Percentiles rank a stretch among this genome's conserved stretches.
These are phyloP conservation scores for Rossbeevera mucosa DNA, from an alignment of 768 basidiomycete genomes.

Conservation along the genomic window DNA sequence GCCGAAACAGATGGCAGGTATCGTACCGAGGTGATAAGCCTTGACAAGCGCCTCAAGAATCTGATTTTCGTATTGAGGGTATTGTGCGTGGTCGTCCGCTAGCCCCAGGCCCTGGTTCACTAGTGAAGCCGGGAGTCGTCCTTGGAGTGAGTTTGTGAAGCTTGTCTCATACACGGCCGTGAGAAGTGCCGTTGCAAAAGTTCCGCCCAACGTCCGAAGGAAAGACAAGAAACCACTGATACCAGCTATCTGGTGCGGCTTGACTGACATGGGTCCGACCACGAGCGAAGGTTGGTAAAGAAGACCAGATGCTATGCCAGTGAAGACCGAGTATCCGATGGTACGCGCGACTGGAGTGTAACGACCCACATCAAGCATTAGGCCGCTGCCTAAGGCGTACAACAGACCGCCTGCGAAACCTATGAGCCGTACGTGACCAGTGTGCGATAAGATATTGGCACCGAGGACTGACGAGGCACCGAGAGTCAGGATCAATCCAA, in stretches of 20 bases:
- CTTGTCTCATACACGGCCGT: conserved; percentile 32
- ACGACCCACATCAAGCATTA: conserved; percentile 32
- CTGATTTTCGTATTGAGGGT: conserved; percentile 32
- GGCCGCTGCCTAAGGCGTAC: conserved; percentile 31
- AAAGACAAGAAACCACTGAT: conserved; percentile 36
- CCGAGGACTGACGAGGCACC: conserved; percentile 34
- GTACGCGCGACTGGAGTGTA: conserved; percentile 24
- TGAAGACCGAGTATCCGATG: conserved; percentile 31
- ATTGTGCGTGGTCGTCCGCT: conserved; percentile 26
- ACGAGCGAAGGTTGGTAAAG: conserved; percentile 34
- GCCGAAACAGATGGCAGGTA: conserved; percentile 33
- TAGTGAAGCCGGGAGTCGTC: conserved; percentile 26
- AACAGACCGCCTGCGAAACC: conserved; percentile 29
- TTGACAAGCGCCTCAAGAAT: conserved; percentile 31
- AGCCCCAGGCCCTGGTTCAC: conserved; percentile 30
- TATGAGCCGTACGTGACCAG: conserved; percentile 30
- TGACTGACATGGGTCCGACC: conserved; percentile 34
- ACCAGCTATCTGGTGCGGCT: conserved; percentile 31
- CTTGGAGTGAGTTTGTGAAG: conserved; percentile 28
- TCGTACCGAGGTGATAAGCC: conserved; percentile 32
- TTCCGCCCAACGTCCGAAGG: conserved; percentile 32
- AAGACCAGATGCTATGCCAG: conserved; percentile 30
- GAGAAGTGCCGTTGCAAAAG: conserved; percentile 34
- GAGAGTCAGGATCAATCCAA: conserved; percentile 31
- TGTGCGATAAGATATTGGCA: conserved; percentile 31